Evolutionary conservation across 1,284 basidiomycete species (phyloP).

Genomic region (Stygiomarasmius scandens): DNA sequence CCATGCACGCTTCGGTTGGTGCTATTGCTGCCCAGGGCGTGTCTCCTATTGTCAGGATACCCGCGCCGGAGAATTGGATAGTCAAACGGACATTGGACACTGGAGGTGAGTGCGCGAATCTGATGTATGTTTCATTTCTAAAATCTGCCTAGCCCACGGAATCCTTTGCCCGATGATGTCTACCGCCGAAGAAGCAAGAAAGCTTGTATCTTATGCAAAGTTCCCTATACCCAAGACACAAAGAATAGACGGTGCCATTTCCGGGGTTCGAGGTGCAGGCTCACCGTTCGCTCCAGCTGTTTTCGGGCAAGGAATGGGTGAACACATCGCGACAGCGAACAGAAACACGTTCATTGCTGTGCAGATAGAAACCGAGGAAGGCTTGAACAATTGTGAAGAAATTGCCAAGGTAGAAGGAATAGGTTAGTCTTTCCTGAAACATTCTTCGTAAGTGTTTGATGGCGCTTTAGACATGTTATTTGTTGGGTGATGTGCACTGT

Average conservation of each 20-base stretch:
- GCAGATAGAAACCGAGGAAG: slow-evolving; percentile 19
- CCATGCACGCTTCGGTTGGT: slow-evolving; percentile 30
- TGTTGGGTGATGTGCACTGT: slow-evolving; percentile 14
- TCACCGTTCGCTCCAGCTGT: slow-evolving; percentile 31
- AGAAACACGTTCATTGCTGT: slow-evolving; percentile 19
- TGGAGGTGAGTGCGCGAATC: slow-evolving; percentile 17
- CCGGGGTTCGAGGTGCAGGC: slow-evolving; percentile 29
- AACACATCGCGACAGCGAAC: slow-evolving; percentile 24
- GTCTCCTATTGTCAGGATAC: slow-evolving; percentile 21
- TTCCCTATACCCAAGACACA: slow-evolving; percentile 18
- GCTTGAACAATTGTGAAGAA: slow-evolving; percentile 21
- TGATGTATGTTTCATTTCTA: background rate
- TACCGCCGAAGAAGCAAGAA: slow-evolving; percentile 20
- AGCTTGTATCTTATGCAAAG: slow-evolving; percentile 22
- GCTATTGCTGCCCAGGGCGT: slow-evolving; percentile 29
- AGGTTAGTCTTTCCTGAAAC: slow-evolving; percentile 13
- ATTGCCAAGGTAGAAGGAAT: slow-evolving; percentile 23
- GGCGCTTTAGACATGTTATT: slow-evolving; percentile 19
- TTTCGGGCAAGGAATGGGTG: slow-evolving; percentile 22
- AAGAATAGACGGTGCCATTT: slow-evolving; percentile 12
- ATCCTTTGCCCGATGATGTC: slow-evolving; percentile 25
- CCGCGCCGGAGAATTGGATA: slow-evolving; percentile 25
- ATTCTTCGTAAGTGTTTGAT: background rate
- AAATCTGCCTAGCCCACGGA: slow-evolving; percentile 18
- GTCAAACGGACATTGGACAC: slow-evolving; percentile 24